phyloP scores from a whole-genome alignment of 1,139 yeast genomes.

The Lodderomyces beijingensis region DNA sequence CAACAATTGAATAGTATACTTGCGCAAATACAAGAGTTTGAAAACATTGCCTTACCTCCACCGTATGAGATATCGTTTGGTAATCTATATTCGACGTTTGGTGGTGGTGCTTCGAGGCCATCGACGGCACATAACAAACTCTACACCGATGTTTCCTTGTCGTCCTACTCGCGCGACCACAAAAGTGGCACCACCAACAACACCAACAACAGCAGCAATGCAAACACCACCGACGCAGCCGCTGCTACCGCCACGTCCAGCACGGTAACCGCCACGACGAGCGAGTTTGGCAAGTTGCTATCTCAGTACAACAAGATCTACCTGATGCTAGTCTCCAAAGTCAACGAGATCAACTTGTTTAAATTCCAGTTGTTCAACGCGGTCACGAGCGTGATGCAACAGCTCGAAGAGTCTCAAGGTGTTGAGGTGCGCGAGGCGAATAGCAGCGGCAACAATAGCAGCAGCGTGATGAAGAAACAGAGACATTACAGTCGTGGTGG shows the following conservation, averaged over 20 bases:
- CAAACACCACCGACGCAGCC: neutral
- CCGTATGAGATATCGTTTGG: conserved; percentile 1
- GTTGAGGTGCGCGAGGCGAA: neutral
- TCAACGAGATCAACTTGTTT: conserved; percentile 10
- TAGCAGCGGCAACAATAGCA: neutral
- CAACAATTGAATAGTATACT: neutral
- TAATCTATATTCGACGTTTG: too few relatives aligned
- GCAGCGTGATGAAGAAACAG: neutral
- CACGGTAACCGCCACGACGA: too few relatives aligned
- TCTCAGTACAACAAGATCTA: conserved; percentile 9
- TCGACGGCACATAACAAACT: neutral
- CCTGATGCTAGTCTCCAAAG: conserved; percentile 8
- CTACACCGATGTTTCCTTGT: neutral
- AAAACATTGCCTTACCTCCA: neutral
- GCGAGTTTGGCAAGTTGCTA: conserved; percentile 10
- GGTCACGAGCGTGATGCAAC: neutral
- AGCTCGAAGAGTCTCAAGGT: too few relatives aligned
- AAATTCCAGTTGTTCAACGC: conserved; percentile 8
- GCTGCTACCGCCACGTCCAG: conserved; percentile 1
- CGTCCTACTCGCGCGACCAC: too few relatives aligned
- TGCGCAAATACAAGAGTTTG: neutral
- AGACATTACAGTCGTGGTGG: neutral
- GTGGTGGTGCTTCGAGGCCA: too few relatives aligned
- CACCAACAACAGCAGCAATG: too few relatives aligned
- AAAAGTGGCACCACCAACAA: too few relatives aligned